Base-by-base conservation (phyloP, 2,329 filamentous ascomycete genomes). In the Endothia cerciana region DNA sequence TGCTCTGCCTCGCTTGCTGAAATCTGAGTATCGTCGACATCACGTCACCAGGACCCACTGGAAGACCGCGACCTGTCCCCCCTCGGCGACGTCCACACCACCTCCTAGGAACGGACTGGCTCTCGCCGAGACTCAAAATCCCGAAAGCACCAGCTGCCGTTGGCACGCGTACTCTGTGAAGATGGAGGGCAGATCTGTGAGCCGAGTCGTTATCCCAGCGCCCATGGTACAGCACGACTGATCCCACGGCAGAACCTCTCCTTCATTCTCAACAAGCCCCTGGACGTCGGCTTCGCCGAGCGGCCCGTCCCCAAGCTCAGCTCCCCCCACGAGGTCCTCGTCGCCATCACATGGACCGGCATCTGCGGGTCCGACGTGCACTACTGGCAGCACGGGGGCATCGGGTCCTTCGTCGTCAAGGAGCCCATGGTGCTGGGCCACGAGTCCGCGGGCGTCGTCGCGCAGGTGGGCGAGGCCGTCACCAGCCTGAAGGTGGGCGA, bases 341-440 rank as follows among this genome's bases (percentile, higher is more conserved):
- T 96, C 69, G 88, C 91, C 74, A 85, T 94, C 72, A 90, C 91
- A 81, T 94, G 90, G 83, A 96, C 92, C 3, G 92, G 92, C 72
- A 95, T 97, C 79, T 96, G 93, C 81, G 92, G 92, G 65, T 92
- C 89, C 67, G 92, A 96, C 78, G 91, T 92, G 73, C 81, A 97
- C 83, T 97, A 97, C 87, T 97, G 92, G 85, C 82, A 86, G 69
- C 91, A 96, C 77, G 92, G 92, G 74, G 89, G 90, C 74, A 97
- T 97, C 78, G 93, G 93, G 75, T 88, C 92, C 82, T 97, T 93
- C 74, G 85, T 94, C 67, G 88, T 96, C 65, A 89, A 87, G 74
- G 87, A 92, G 71, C 93, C 93, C 69, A 90, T 97, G 83, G 89
- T 93, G 17, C 87, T 97, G 0, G 85, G 85, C 74, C 77, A 79